These are phyloP conservation scores for Fusarium sp. DNA, from an alignment of 2,329 filamentous ascomycete genomes.

Conservation along the genomic window DNA sequence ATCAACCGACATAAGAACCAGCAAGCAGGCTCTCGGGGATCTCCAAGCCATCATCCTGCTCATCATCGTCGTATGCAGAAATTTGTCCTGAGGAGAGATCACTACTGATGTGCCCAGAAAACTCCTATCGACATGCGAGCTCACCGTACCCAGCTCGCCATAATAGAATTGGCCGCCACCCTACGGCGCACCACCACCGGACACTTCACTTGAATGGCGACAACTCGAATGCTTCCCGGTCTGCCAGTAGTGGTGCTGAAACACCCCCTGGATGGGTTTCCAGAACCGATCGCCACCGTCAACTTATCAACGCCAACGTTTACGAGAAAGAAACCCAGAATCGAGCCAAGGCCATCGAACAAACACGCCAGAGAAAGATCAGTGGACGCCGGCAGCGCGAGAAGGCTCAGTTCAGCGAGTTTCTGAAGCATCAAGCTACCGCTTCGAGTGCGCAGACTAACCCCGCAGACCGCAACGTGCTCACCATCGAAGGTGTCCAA, in stretches of 20 bases:
- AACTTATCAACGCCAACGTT: conserved; percentile 82
- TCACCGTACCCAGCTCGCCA: conserved; percentile 49
- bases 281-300: conserved; percentile 79
- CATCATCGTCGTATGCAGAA: conserved; percentile 50
- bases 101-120: conserved; percentile 41
- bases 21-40: conserved; percentile 53
- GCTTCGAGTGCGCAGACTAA: conserved; percentile 33
- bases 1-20: conserved; percentile 83
- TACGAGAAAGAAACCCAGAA: conserved; percentile 78
- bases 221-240: conserved; percentile 49
- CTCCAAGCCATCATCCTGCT: conserved; percentile 40
- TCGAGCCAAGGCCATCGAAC: conserved; percentile 75
- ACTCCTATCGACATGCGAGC: conserved; percentile 45
- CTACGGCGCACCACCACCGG: conserved; percentile 55
- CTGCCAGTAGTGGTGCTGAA: conserved; percentile 49
- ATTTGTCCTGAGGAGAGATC: neutral
- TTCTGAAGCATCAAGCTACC: conserved; percentile 44
- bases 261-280: conserved; percentile 66
- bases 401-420: conserved; percentile 62
- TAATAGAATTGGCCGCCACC: conserved; percentile 49
- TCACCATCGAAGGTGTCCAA: conserved; percentile 75
- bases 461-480: conserved; percentile 61
- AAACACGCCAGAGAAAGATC: conserved; percentile 69
- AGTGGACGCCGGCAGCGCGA: conserved; percentile 65
- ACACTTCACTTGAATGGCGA: conserved; percentile 71